A percentile compares a stretch with the other conserved stretches of the same genome.
These are phyloP conservation scores for Hexamita inflata DNA, from an alignment of 208 protist species.

Conservation along the genomic window DNA sequence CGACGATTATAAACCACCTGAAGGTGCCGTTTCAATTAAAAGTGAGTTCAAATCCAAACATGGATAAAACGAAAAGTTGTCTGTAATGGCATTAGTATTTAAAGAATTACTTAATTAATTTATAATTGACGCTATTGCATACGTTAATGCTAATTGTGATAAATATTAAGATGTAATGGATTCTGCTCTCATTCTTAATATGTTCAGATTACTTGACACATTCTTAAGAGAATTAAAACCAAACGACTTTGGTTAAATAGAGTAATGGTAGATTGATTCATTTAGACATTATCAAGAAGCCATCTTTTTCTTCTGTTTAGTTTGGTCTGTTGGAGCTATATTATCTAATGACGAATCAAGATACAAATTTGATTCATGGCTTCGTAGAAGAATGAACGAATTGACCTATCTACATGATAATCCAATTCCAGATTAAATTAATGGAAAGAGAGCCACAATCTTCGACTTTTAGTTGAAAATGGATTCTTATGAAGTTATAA, in stretches of 20 bases:
- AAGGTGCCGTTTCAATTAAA: neutral
- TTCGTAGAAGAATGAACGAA: slow-evolving; percentile 62
- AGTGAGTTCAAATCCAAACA: neutral
- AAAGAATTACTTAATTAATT: slow-evolving; percentile 15
- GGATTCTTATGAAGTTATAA: too few relatives aligned
- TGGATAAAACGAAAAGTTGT: neutral
- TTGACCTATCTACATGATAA: slow-evolving; percentile 39
- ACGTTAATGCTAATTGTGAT: neutral
- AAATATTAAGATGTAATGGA: neutral
- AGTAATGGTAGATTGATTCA: neutral
- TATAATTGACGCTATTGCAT: neutral
- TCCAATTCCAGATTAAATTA: slow-evolving; percentile 60
- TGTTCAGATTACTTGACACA: slow-evolving; percentile 1
- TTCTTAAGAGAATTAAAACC: slow-evolving; percentile 26
- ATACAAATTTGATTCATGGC: slow-evolving; percentile 69
- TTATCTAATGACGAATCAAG: slow-evolving; percentile 62
- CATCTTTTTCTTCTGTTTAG: slow-evolving; percentile 78
- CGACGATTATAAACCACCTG: too few relatives aligned
- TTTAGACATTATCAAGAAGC: slow-evolving; percentile 48
- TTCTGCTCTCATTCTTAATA: neutral
- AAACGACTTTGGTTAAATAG: slow-evolving; percentile 12
- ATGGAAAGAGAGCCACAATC: slow-evolving; percentile 63
- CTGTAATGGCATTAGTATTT: neutral
- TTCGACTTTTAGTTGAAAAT: slow-evolving; percentile 24
- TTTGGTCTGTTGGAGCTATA: slow-evolving; percentile 87